These are phyloP conservation scores for Gliomastix tumulicola DNA, from an alignment of 2,329 filamentous ascomycete genomes.

Conservation along the genomic window DNA sequence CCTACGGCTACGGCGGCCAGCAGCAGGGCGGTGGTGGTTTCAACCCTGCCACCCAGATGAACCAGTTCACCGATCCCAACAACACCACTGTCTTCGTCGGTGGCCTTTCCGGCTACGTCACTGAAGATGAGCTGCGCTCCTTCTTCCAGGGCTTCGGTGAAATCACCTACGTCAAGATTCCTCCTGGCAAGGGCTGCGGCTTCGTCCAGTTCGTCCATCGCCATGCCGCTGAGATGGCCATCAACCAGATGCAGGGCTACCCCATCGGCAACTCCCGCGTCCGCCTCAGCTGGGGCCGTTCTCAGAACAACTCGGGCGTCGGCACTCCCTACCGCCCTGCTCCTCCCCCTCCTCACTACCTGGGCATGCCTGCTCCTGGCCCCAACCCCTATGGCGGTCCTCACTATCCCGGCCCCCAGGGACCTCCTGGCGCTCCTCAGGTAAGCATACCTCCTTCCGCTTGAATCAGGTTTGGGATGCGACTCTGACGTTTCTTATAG, in stretches of 20 bases:
- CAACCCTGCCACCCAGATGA: slow-evolving; percentile 62
- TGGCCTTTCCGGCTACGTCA: slow-evolving; percentile 94
- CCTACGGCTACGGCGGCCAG: slow-evolving; percentile 23
- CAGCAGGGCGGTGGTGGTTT: slow-evolving; percentile 30
- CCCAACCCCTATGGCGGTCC: slow-evolving; percentile 25
- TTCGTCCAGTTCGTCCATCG: slow-evolving; percentile 99
- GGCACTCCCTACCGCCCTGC: slow-evolving; percentile 96
- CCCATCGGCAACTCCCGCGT: slow-evolving; percentile 98
- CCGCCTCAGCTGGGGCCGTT: slow-evolving; percentile 93
- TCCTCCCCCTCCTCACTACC: slow-evolving; percentile 56
- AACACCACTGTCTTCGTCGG: slow-evolving; percentile 99
- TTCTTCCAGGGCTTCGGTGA: slow-evolving; percentile 99
- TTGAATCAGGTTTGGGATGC: no score
- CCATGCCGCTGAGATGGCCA: slow-evolving; percentile 98
- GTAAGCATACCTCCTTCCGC: no score
- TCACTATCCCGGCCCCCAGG: slow-evolving; percentile 34
- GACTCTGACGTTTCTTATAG: no score
- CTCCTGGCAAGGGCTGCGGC: slow-evolving; percentile 95
- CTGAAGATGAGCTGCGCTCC: slow-evolving; percentile 97
- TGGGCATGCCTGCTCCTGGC: slow-evolving; percentile 37
- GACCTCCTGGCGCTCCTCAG: slow-evolving; percentile 27
- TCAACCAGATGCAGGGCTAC: slow-evolving; percentile 99
- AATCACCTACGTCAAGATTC: slow-evolving; percentile 99
- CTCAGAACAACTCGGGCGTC: slow-evolving; percentile 98
- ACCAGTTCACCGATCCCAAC: slow-evolving; percentile 99